Conservation (phyloP, 202 grass and related monocot genomes). For the Dendrocalamus latiflorus region DNA sequence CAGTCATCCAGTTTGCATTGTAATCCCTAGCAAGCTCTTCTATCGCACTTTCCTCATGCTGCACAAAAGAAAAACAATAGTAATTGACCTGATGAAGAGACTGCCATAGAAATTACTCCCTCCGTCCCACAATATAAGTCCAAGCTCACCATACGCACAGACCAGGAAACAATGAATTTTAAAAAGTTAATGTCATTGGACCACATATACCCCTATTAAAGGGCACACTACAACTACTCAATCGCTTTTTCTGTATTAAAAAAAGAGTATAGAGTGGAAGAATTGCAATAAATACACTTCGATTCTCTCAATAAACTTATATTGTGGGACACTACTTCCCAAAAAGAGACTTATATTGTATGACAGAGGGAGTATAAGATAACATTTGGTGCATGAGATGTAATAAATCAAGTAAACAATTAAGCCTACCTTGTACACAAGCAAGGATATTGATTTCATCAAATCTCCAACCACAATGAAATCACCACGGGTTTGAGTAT, state of each 20-base stretch:
- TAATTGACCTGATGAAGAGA: background rate
- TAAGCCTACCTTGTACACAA: conserved; percentile 77
- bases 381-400: background rate
- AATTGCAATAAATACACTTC: too few species aligned
- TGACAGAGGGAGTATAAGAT: background rate
- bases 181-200: too few species aligned
- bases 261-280: too few species aligned
- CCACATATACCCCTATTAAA: too few species aligned
- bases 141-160: too few species aligned
- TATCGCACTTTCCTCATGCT: conserved; percentile 97
- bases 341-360: too few species aligned
- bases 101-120: background rate
- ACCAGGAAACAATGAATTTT: too few species aligned
- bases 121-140: too few species aligned
- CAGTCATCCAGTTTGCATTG: conserved; percentile 97
- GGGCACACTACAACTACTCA: too few species aligned
- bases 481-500: conserved; percentile 93
- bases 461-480: conserved; percentile 98
- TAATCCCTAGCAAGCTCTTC: conserved; percentile 94
- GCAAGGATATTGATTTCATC: conserved; percentile 97
- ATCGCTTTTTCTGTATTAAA: too few species aligned
- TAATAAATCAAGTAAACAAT: background rate
- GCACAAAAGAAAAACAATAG: conserved; percentile 13
- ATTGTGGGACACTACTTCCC: too few species aligned
- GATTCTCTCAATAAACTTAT: too few species aligned